Conservation (phyloP, 140 eudicot species). For the Cichorium intybus region DNA sequence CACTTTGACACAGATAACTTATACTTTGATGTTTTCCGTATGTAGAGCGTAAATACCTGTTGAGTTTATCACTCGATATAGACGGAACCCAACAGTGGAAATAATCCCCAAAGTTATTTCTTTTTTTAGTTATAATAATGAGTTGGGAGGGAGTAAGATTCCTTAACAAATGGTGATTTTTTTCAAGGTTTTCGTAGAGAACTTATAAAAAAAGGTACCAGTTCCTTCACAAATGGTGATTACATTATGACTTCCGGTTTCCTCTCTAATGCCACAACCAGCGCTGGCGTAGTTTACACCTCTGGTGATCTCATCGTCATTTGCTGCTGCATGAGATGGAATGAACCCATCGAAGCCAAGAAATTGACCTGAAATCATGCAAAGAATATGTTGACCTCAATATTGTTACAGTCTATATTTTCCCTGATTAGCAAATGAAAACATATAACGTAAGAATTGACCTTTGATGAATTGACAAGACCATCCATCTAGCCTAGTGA, state of each 20-base stretch:
- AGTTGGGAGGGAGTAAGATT: neutral
- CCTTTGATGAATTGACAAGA: neutral
- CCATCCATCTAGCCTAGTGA: no score
- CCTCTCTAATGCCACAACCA: conserved; percentile 39
- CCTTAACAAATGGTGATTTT: neutral
- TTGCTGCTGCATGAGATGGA: conserved; percentile 43
- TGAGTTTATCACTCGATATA: no score
- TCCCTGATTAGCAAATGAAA: neutral
- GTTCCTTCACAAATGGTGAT: neutral
- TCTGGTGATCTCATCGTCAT: conserved; percentile 17
- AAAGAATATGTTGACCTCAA: neutral
- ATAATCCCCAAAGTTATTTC: no score
- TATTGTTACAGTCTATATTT: neutral
- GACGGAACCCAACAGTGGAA: no score
- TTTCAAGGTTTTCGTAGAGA: neutral
- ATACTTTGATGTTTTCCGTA: no score
- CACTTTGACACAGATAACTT: no score
- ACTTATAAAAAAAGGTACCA: neutral
- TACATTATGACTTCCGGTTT: conserved; percentile 28
- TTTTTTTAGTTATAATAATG: no score
- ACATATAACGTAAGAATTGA: neutral
- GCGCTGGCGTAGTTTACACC: conserved; percentile 62
- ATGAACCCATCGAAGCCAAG: conserved; percentile 27
- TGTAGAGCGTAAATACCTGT: no score
- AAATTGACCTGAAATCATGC: conserved; percentile 28